Base-by-base conservation (phyloP, 2,329 filamentous ascomycete species). In the Aspergillus fischeri region DNA sequence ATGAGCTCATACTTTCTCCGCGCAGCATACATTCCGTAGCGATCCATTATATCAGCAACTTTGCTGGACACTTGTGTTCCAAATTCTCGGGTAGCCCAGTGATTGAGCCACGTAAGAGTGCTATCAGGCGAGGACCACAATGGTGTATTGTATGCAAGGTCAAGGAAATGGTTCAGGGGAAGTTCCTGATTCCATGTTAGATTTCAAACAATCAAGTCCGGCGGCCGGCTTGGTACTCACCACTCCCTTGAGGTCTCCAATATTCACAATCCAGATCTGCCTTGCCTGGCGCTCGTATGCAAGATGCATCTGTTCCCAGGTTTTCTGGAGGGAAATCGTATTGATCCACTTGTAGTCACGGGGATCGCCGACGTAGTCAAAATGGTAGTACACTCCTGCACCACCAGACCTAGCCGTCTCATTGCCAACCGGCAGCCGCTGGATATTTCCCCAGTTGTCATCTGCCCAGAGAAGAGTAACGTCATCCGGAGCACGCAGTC, bases 391-490 rank as follows among this genome's bases (percentile, higher is more conserved):
- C 3, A 89, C 82, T 47, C 86, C 87, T 29, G 86, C 83, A 25
- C 86, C 86, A 38, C 85, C 86, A 4, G 75, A 73, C 10, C 86
- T 75, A n/a, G 73, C 70, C 2, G 80, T 84, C 73, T 89, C 87
- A 58, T 84, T 81, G 1, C 72, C 75, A 17, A 84, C 70, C 4
- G 87, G 87, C 29, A 89, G 74, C 24, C 86, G 77, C 28, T 85
- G 79, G 27, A 87, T 80, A 68, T 88, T 86, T 10, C 86, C 86
- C 78, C 80, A 87, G 72, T 88, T 89, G 72, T 90, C 87, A 67
- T 89, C 87, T 0, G 85, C 80, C 82, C 86, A 89, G 4, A 89
- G 77, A 25, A 90, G 75, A 1, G 85, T 89, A 28, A 90, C 82
- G 65, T 88, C 82, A 41, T 89, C 86, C 0, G 86, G 72, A 70